Base-by-base conservation (phyloP, 148 eudicot genomes). In the Chenopodium formosanum region DNA sequence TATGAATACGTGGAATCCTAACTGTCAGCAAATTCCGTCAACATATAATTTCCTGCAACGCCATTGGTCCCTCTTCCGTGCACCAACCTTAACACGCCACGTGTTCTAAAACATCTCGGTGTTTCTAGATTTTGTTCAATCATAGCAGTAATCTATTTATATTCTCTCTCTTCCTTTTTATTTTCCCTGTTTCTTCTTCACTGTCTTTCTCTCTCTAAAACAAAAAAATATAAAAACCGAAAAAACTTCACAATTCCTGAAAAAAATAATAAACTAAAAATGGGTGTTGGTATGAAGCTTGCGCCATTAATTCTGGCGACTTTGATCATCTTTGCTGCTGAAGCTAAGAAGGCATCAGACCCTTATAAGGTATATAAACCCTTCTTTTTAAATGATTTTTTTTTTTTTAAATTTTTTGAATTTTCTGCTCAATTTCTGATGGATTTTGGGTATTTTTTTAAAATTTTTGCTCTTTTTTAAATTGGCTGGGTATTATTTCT, bases 61-160 rank as follows among this genome's bases (percentile, higher is more conserved):
- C 84, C 60, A 91, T 93, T 93, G 97, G 95, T 80, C 67, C 58
- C 81, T 27, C 19, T 17, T 3, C 84, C 91, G 92, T 93, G 97
- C 87, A 87, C 68, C 80, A 44, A 68, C 67, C 6, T 0, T 1
- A 20, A 78, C 1, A 19, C 20, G 88, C 88, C 97, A 91, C 92
- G 90, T 91, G 76, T 27, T 79, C 9, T 1, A 68, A 50, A 53
- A 4, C 12, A 56, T 69, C 52, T 9, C 50, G 90, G 86, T 87
- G 70, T 83, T 10, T 93, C 94, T 84, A 27, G 37, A 37, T 86
- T 84, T 85, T 72, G 79, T 78, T 77, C 79, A 75, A 34, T 23
- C 81, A 47, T 78, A 75, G 75, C 44, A 40, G 50, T 74, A 85
- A 86, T 50, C 86, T 84, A 88, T 87, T 76, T 65, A 85, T 74